Evolutionary conservation across 2,329 filamentous ascomycete genomes (phyloP), one percentile per base, ranked within the genome.

Genomic region (Claviceps digitariae): DNA sequence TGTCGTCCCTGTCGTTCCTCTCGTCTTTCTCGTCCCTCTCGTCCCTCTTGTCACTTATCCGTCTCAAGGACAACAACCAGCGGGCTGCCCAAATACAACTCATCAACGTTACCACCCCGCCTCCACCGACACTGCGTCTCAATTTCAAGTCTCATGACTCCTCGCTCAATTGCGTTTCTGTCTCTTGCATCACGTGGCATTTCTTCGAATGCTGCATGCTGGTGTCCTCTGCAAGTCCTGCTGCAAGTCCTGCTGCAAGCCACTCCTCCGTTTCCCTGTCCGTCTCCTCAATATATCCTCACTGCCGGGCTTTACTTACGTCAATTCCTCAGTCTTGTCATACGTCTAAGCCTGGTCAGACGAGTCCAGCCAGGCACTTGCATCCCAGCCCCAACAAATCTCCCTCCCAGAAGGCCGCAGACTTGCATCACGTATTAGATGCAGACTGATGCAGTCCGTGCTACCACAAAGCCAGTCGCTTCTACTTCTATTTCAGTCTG

Each of bases 371-470:
- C 43, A 49, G 50, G 25, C 43, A 43, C 36, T 51, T 41, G 38
- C 49, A 52, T 47, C 27, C 27, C 47, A 48, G 34, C 48, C 52
- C 38, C 40, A 51, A 38, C 45, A 50, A 54, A 49, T 47, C 51
- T 46, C 41, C 46, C 8, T 34, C 44, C 52, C 21, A 41, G n/a
- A n/a, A 52, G 46, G 23, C 51, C 49, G 48, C 50, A 56, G 51
- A 44, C 20, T 46, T 47, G n/a, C 48, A 55, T 55, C 54, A 56
- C 48, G 47, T 50, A 55, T 53, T 56, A 53, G 54, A 55, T 54
- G 52, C 52, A 23, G 44, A 49, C 49, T 45, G 21, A 31, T 46
- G 52, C 51, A 47, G 46, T 31, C 43, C 50, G 15, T 49, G 31
- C 47, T 48, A 47, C 44, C 20, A 43, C 23, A 25, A 9, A 12